A percentile compares a stretch with the other conserved stretches of the same genome.
Evolutionary conservation across 2,329 filamentous ascomycete genomes (phyloP).

Genomic region (Tolypocladium ovalisporum): DNA sequence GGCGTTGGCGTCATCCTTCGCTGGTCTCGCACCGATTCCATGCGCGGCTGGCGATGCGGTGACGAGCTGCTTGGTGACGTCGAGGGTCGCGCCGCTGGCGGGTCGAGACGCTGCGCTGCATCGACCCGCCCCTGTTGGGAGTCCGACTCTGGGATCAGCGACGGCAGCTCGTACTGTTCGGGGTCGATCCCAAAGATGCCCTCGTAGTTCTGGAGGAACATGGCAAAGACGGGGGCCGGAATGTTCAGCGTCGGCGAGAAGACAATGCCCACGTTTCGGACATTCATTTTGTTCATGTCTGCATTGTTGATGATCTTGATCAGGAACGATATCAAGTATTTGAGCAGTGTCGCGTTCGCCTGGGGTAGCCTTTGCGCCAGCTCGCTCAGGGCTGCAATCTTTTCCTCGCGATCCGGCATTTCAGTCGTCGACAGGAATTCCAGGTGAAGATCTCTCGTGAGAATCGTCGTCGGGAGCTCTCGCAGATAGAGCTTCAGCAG

Average conservation of each 20-base stretch:
- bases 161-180: conserved; percentile 49
- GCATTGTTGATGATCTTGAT: conserved; percentile 88
- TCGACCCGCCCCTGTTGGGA: conserved; percentile 18
- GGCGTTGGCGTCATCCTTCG: conserved; percentile 36
- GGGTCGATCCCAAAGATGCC: conserved; percentile 69
- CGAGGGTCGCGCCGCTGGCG: conserved; percentile 34
- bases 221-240: conserved; percentile 83
- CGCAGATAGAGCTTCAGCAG: conserved; percentile 88
- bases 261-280: conserved; percentile 93
- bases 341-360: conserved; percentile 70
- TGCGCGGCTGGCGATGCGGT: conserved; percentile 36
- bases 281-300: conserved; percentile 93
- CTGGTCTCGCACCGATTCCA: conserved; percentile 17
- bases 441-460: conserved; percentile 81
- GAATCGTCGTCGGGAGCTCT: conserved; percentile 80
- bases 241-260: conserved; percentile 97
- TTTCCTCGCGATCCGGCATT: conserved; percentile 62
- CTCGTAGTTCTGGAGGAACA: conserved; percentile 85
- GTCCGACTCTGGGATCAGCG: conserved; percentile 28
- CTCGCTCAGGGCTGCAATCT: conserved; percentile 63
- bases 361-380: conserved; percentile 72
- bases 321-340: conserved; percentile 77
- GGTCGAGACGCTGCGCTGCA: conserved; percentile 18
- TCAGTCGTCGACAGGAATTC: conserved; percentile 83
- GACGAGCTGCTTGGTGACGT: conserved; percentile 39